Percentiles rank a stretch among this genome's conserved stretches.
phyloP scores from a whole-genome alignment of 164 flowering plant species.

The Echeveria elegans region DNA sequence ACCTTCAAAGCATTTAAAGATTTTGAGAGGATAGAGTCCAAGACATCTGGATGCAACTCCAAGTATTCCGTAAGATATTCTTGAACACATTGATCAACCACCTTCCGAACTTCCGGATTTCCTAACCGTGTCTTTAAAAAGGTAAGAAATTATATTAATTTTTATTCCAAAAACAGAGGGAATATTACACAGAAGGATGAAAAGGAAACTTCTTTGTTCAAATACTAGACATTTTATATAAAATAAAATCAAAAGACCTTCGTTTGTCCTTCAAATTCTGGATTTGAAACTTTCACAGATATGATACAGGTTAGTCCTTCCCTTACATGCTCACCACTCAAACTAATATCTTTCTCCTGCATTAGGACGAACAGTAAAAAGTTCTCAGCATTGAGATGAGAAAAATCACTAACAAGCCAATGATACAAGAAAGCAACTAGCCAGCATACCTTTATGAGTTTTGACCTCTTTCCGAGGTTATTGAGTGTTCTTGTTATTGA shows the following conservation, averaged over 20 bases:
- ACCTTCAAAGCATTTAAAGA: slow-evolving; percentile 95
- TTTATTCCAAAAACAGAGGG: background rate
- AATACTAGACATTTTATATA: no score
- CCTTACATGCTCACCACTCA: slow-evolving; percentile 96
- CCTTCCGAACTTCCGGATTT: slow-evolving; percentile 94
- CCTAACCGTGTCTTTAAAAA: slow-evolving; percentile 81
- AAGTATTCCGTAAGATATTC: slow-evolving; percentile 87
- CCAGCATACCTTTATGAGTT: slow-evolving; percentile 58
- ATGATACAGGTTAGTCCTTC: slow-evolving; percentile 92
- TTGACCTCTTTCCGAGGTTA: slow-evolving; percentile 85
- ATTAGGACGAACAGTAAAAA: no score
- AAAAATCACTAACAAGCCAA: slow-evolving; percentile 4
- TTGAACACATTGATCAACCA: slow-evolving; percentile 85
- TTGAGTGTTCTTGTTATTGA: slow-evolving; percentile 86
- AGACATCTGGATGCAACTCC: slow-evolving; percentile 95
- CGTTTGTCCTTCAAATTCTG: slow-evolving; percentile 99
- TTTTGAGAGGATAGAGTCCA: slow-evolving; percentile 81
- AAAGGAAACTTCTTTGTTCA: no score
- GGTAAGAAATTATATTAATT: slow-evolving; percentile 9
- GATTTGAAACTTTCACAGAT: slow-evolving; percentile 93
- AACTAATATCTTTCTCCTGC: slow-evolving; percentile 86
- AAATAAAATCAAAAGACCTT: no score
- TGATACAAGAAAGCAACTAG: background rate
- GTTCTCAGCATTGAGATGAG: no score
- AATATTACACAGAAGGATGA: background rate